Evolutionary conservation across 2,329 filamentous ascomycete genomes (phyloP), one percentile per base, ranked within the genome.

Genomic region (Colletotrichum sp.): DNA sequence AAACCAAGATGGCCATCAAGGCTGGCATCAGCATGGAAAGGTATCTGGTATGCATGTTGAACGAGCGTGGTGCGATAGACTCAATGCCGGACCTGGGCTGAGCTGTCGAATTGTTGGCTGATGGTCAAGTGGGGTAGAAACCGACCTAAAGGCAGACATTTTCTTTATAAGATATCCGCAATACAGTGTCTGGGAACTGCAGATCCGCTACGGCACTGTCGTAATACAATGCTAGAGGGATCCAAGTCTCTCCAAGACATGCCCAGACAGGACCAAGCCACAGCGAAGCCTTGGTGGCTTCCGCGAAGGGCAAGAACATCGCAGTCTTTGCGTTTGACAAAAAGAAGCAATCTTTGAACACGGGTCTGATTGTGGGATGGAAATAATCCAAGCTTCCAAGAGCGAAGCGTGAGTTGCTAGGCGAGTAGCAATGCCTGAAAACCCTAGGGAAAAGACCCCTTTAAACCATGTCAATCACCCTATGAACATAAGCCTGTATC

Each of bases 121-220:
- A 52, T 13, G n/a, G n/a, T 5, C 2, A 21, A 21, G 44, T 52
- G 44, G n/a, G 44, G 44, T 21, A 52, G 44, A 4, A 49, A 4
- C 10, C 2, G 44, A 10, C 4, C n/a, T 13, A 2, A 13, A 13
- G 44, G 10, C 6, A 21, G 44, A 52, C n/a, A 52, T 3, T 21
- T 52, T 13, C 10, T 52, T 52, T 5, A 21, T 12, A 4, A n/a
- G 3, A 0, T 13, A 52, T 13, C 4, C 0, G 6, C 3, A 21
- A 21, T 1, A 52, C n/a, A 52, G 44, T 52, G 44, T 52, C 12
- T 52, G n/a, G 2, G 1, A 1, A 5, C 44, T 1, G 44, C 0
- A 52, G 10, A 8, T 21, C 1, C 7, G n/a, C 44, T 52, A 52
- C 3, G 2, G n/a, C 44, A 52, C 44, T 52, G 44, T 21, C 3